Percentiles rank a stretch among this genome's conserved stretches.
phyloP scores from a whole-genome alignment of 176 grass and related monocot species.

The Otatea glauca region DNA sequence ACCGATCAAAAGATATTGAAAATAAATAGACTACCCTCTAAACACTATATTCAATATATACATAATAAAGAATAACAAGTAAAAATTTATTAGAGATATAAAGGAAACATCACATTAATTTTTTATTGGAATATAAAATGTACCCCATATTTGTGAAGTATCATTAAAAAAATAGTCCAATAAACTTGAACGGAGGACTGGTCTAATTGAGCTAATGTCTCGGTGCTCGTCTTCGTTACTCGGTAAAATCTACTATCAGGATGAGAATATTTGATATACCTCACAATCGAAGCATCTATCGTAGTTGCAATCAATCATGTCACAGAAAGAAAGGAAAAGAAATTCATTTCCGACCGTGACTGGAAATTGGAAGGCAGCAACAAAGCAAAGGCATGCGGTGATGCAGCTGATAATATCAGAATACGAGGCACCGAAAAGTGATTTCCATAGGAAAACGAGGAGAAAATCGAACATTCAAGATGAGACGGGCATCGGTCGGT shows the following conservation, averaged over 20 bases:
- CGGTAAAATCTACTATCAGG: not conserved
- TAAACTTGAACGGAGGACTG: not conserved
- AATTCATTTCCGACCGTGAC: conserved; percentile 29
- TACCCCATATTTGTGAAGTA: too few relatives aligned
- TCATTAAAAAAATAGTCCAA: too few relatives aligned
- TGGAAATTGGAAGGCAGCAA: not conserved
- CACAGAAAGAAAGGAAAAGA: not conserved
- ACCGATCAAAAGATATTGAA: too few relatives aligned
- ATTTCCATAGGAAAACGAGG: not conserved
- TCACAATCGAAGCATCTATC: conserved; percentile 46
- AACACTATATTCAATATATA: too few relatives aligned
- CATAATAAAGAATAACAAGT: too few relatives aligned
- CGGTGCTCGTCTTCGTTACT: not conserved
- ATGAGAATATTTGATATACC: conserved; percentile 32
- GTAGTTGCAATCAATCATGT: conserved; percentile 36
- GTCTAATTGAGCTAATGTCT: not conserved
- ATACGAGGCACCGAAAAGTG: not conserved
- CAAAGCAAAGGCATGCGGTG: not conserved
- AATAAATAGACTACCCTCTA: too few relatives aligned
- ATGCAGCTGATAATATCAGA: not conserved
- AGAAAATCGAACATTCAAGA: too few relatives aligned
- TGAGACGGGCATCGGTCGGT: not conserved
- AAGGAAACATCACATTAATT: too few relatives aligned
- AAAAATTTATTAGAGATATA: too few relatives aligned
- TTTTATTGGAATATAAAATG: too few relatives aligned